Percentiles rank a stretch among this genome's conserved stretches.
Conservation (phyloP, 805 yeast species). For the Saturnispora besseyi region DNA sequence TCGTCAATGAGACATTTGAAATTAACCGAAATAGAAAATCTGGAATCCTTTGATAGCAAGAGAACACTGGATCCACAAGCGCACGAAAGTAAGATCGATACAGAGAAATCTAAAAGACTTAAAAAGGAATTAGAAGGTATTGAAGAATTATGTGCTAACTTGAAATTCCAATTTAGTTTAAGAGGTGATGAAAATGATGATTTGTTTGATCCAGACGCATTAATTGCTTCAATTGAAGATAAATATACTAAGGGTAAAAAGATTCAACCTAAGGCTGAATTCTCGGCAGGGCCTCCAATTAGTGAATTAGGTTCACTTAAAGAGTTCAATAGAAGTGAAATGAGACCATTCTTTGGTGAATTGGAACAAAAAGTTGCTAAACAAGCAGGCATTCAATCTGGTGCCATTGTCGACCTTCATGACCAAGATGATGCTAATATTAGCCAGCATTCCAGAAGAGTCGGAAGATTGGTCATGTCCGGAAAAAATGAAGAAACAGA, state of each 20-base stretch:
- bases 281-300: conserved; percentile 12
- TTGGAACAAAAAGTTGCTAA: conserved; percentile 41
- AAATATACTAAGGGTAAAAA: conserved; percentile 24
- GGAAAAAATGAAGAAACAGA: no score
- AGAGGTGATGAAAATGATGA: conserved; percentile 18
- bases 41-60: background rate
- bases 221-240: conserved; percentile 22
- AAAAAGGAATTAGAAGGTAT: conserved; percentile 19
- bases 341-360: conserved; percentile 41
- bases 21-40: conserved; percentile 13
- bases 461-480: no score
- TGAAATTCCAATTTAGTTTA: conserved; percentile 21
- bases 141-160: conserved; percentile 21
- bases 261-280: conserved; percentile 18
- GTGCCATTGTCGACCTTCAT: background rate
- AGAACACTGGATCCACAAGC: conserved; percentile 26
- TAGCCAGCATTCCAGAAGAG: background rate
- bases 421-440: background rate
- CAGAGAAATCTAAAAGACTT: conserved; percentile 15
- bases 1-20: conserved; percentile 22
- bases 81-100: conserved; percentile 7
- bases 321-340: conserved; percentile 15
- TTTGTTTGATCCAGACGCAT: conserved; percentile 14
- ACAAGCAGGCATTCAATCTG: conserved; percentile 27
- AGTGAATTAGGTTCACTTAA: background rate